Evolutionary conservation across 116 monocot species (phyloP).

Genomic region (Iris pallida): DNA sequence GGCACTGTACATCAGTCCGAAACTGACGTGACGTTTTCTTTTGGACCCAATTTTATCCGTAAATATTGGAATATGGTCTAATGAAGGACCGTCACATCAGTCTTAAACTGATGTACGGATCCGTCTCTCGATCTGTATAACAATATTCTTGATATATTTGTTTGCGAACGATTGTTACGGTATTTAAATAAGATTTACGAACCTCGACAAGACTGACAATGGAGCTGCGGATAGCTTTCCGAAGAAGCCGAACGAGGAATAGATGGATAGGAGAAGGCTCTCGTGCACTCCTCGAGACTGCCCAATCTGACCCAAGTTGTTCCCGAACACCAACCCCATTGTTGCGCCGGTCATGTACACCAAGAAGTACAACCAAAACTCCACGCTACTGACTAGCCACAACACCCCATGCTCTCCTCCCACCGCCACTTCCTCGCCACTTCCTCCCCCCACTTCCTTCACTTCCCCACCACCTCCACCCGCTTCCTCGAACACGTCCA

Average conservation of each 20-base stretch:
- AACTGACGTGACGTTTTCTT: too few relatives aligned
- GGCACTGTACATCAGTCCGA: too few relatives aligned
- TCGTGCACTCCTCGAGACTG: background rate
- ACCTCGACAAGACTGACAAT: background rate
- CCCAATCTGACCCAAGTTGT: slow-evolving; percentile 6
- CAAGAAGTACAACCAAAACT: slow-evolving; percentile 8
- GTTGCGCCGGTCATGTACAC: slow-evolving; percentile 5
- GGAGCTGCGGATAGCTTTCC: background rate
- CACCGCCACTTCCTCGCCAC: too few relatives aligned
- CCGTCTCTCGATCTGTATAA: too few relatives aligned
- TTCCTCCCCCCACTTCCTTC: background rate
- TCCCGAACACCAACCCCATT: slow-evolving; percentile 5
- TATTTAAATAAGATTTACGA: background rate
- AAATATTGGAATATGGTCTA: too few relatives aligned
- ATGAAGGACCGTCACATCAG: too few relatives aligned
- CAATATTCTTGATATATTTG: too few relatives aligned
- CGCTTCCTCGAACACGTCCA: background rate
- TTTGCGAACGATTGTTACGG: too few relatives aligned
- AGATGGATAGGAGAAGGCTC: background rate
- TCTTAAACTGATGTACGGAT: too few relatives aligned
- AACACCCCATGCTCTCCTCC: background rate
- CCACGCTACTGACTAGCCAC: background rate
- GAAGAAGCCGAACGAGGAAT: slow-evolving; percentile 11
- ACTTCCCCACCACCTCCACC: too few relatives aligned
- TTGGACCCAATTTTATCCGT: too few relatives aligned